Conservation (phyloP, 2,329 filamentous ascomycete genomes). For the Microdochium bolleyi region DNA sequence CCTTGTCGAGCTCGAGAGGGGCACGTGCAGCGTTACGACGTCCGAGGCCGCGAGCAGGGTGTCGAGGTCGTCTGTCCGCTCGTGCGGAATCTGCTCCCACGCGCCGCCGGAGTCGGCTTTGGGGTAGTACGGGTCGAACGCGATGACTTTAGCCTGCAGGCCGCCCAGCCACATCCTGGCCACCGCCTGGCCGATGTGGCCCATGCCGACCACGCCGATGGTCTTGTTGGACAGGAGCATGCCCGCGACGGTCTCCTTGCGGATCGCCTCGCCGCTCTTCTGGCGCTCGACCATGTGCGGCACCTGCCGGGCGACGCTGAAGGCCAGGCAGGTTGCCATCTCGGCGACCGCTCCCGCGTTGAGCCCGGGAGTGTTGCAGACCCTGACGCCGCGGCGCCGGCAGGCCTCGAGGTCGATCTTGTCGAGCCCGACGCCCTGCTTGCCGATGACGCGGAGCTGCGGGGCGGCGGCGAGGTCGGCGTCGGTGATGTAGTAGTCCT, state of each 20-base stretch:
- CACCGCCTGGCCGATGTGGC: slow-evolving; percentile 25
- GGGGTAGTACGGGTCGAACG: slow-evolving; percentile 25
- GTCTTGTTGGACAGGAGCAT: slow-evolving; percentile 23
- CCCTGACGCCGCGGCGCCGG: slow-evolving; percentile 25
- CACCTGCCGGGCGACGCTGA: slow-evolving; percentile 23
- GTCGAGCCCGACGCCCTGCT: slow-evolving; percentile 38
- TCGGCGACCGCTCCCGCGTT: slow-evolving; percentile 34
- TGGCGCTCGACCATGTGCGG: slow-evolving; percentile 20
- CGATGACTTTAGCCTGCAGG: slow-evolving; percentile 23
- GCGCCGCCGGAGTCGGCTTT: slow-evolving; percentile 20
- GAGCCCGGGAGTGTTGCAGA: slow-evolving; percentile 38
- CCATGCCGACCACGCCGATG: slow-evolving; percentile 29
- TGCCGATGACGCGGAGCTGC: slow-evolving; percentile 31
- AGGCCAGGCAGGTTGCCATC: slow-evolving; percentile 24
- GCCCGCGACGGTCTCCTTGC: slow-evolving; percentile 31
- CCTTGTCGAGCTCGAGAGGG: slow-evolving; percentile 21
- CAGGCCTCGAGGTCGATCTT: slow-evolving; percentile 34
- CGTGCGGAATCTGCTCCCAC: slow-evolving; percentile 15
- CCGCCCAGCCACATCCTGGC: slow-evolving; percentile 27
- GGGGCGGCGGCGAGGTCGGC: slow-evolving; percentile 25
- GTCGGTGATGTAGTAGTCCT: slow-evolving; percentile 24
- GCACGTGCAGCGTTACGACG: slow-evolving; percentile 27
- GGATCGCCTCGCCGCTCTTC: slow-evolving; percentile 11
- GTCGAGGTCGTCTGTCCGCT: slow-evolving; percentile 17
- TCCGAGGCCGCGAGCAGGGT: slow-evolving; percentile 23